Evolutionary conservation across 78 protist genomes (phyloP).

Genomic region (Isochrysis galbana): DNA sequence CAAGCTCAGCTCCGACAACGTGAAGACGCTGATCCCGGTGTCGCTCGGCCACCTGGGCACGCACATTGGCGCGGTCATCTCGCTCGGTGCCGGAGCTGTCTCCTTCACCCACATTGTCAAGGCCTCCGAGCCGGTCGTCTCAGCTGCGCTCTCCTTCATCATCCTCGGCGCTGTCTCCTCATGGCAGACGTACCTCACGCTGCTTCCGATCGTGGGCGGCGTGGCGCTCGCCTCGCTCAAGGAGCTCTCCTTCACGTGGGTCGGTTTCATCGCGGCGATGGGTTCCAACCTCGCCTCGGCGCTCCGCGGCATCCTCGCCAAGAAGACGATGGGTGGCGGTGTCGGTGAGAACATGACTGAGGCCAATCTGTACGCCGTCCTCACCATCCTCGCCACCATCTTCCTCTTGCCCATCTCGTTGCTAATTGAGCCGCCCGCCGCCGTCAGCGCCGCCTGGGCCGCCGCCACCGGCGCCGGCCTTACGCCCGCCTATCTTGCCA

Average conservation of each 20-base stretch:
- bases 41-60: constrained; percentile 11
- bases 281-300: not conserved
- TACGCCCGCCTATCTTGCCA: not conserved
- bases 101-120: constrained; percentile 13
- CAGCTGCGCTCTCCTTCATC: not conserved
- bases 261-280: not conserved
- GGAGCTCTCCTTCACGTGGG: constrained; percentile 22
- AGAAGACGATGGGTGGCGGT: not conserved
- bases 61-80: constrained; percentile 24
- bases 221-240: constrained; percentile 20
- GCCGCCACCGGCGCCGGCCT: not conserved
- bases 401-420: not conserved
- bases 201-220: not conserved
- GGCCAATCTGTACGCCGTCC: constrained; percentile 14
- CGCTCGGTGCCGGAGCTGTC: constrained; percentile 20
- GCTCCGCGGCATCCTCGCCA: not conserved
- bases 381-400: not conserved
- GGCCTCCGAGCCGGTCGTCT: constrained; percentile 6
- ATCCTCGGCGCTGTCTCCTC: not conserved
- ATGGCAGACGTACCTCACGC: not conserved
- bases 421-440: not conserved
- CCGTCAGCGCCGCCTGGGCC: not conserved
- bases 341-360: constrained; percentile 14
- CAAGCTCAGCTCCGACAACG: not conserved
- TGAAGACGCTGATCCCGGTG: not conserved